Evolutionary conservation across 2,329 filamentous ascomycete genomes (phyloP).

Genomic region (Stachybotrys chlorohalonatus): DNA sequence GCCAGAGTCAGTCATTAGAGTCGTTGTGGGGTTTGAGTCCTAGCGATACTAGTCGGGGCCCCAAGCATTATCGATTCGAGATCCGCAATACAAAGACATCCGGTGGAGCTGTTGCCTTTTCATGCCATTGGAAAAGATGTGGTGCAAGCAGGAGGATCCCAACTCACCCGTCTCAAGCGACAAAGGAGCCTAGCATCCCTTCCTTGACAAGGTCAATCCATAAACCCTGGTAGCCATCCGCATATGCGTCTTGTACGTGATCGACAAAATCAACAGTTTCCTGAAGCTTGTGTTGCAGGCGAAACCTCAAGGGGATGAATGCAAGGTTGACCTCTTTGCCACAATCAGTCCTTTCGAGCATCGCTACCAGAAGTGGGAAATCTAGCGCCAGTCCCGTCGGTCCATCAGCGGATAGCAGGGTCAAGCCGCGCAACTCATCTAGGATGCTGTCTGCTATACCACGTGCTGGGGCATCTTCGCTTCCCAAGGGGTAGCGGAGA

Average conservation of each 20-base stretch:
- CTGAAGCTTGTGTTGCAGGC: background rate
- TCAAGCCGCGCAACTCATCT: slow-evolving; percentile 2
- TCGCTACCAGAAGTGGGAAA: slow-evolving; percentile 7
- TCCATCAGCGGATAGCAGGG: background rate
- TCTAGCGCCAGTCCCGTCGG: slow-evolving; percentile 5
- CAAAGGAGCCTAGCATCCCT: background rate
- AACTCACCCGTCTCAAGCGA: background rate
- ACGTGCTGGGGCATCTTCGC: slow-evolving; percentile 2
- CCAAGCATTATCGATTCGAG: no score
- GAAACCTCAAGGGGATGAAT: slow-evolving; percentile 3
- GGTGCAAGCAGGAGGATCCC: no score
- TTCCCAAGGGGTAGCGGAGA: slow-evolving; percentile 7
- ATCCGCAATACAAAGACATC: no score
- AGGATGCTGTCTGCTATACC: slow-evolving; percentile 4
- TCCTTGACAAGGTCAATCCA: slow-evolving; percentile 3
- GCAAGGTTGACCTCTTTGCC: slow-evolving; percentile 1
- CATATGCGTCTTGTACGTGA: slow-evolving; percentile 3
- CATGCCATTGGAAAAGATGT: background rate
- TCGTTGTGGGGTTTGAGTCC: no score
- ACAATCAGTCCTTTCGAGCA: slow-evolving; percentile 3
- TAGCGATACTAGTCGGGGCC: no score
- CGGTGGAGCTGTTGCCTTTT: background rate
- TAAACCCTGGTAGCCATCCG: slow-evolving; percentile 3
- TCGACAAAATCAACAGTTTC: slow-evolving; percentile 1
- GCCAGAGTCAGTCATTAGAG: no score